These are phyloP conservation scores for Patellifolia procumbens DNA, from an alignment of 179 eudicot genomes.

Conservation along the genomic window DNA sequence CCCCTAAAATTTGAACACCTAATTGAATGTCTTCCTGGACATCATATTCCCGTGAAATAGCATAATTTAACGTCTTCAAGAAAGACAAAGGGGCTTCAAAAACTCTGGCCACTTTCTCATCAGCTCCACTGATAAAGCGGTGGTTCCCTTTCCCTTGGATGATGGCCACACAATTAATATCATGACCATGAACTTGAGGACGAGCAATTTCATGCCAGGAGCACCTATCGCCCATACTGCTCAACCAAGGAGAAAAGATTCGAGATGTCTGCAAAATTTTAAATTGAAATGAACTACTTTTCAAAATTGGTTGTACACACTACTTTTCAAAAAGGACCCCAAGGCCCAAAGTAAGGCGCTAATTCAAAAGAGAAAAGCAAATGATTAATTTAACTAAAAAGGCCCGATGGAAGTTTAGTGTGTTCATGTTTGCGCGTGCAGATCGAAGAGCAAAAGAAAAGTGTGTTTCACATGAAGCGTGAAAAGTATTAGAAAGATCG, in stretches of 20 bases:
- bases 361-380: not conserved
- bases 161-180: conserved; percentile 75
- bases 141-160: conserved; percentile 90
- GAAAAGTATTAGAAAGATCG: not conserved
- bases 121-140: conserved; percentile 92
- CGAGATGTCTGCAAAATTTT: conserved; percentile 73
- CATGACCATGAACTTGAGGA: conserved; percentile 99
- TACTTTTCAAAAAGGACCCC: not conserved
- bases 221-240: conserved; percentile 33
- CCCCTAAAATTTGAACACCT: conserved; percentile 88
- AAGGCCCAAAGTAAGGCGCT: not conserved
- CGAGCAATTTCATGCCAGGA: conserved; percentile 97
- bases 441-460: not conserved
- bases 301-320: too few relatives aligned
- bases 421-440: not conserved
- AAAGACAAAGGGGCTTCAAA: conserved; percentile 97
- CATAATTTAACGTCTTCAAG: conserved; percentile 80
- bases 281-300: conserved; percentile 7
- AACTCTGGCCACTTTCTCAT: conserved; percentile 95
- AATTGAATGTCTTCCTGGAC: conserved; percentile 59
- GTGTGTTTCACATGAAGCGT: not conserved
- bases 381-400: not conserved
- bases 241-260: conserved; percentile 76
- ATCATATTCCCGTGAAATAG: conserved; percentile 44
- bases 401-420: not conserved